A percentile compares a stretch with the other conserved stretches of the same genome.
phyloP scores from a whole-genome alignment of 2,329 filamentous ascomycete species.

The Cladosporium sp. region DNA sequence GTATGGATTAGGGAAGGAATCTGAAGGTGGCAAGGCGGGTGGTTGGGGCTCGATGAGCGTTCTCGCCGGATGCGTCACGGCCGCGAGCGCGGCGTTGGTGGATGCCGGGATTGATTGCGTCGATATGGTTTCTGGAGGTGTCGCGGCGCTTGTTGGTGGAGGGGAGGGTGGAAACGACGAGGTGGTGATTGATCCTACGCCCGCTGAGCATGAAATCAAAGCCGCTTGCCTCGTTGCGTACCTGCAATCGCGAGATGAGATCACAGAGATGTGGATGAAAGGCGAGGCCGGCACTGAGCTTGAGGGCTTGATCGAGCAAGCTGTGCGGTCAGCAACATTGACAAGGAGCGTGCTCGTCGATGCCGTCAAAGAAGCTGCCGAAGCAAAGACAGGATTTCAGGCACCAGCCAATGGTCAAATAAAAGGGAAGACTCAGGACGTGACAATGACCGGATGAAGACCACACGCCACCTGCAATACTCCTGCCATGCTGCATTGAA shows the following conservation, averaged over 20 bases:
- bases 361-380: slow-evolving; percentile 55
- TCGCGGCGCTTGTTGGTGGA: slow-evolving; percentile 69
- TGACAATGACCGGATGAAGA: slow-evolving; percentile 29
- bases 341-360: slow-evolving; percentile 58
- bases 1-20: slow-evolving; percentile 51
- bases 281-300: slow-evolving; percentile 54
- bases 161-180: slow-evolving; percentile 22
- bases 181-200: slow-evolving; percentile 74
- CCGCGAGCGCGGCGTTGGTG: slow-evolving; percentile 84
- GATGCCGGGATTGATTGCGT: slow-evolving; percentile 97
- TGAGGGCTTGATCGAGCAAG: slow-evolving; percentile 58
- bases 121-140: slow-evolving; percentile 82
- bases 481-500: no score
- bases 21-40: slow-evolving; percentile 39
- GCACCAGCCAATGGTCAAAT: slow-evolving; percentile 6
- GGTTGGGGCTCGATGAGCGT: slow-evolving; percentile 87
- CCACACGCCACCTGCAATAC: no score
- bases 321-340: slow-evolving; percentile 59
- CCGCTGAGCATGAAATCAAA: slow-evolving; percentile 73
- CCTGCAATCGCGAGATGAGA: slow-evolving; percentile 78
- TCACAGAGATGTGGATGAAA: slow-evolving; percentile 93
- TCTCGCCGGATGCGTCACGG: slow-evolving; percentile 85
- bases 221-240: slow-evolving; percentile 91
- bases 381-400: slow-evolving; percentile 29
- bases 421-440: slow-evolving; percentile 20